A percentile compares a stretch with the other conserved stretches of the same genome.
Evolutionary conservation across 2,329 filamentous ascomycete genomes (phyloP).

Genomic region (Helminthosporium solani): DNA sequence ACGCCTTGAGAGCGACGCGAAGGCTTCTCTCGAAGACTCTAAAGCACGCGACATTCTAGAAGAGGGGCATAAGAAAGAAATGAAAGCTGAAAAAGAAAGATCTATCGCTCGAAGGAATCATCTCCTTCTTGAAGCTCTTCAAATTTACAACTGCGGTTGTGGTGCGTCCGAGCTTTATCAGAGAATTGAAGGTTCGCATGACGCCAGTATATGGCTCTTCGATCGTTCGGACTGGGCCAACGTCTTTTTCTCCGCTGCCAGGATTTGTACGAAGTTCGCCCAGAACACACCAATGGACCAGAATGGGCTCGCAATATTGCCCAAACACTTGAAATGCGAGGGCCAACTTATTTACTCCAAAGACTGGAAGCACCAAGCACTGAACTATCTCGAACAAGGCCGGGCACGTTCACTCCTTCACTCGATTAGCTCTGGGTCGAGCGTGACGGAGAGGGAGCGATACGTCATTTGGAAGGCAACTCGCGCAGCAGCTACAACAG

Average conservation of each 20-base stretch:
- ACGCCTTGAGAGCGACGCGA: background rate
- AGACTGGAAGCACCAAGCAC: conserved; percentile 11
- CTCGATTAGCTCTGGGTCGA: conserved; percentile 6
- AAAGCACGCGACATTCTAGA: conserved; percentile 3
- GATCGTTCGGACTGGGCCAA: conserved; percentile 13
- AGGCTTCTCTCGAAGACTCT: background rate
- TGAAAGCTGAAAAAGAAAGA: background rate
- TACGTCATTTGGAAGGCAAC: background rate
- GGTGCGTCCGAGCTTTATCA: conserved; percentile 10
- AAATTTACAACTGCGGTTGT: conserved; percentile 8
- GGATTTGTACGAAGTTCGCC: conserved; percentile 8
- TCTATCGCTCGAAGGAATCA: background rate
- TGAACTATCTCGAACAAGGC: conserved; percentile 12
- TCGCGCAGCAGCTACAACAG: background rate
- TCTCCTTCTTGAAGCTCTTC: conserved; percentile 4
- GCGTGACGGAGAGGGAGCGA: conserved; percentile 1
- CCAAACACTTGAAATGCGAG: background rate
- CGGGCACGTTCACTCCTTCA: conserved; percentile 8
- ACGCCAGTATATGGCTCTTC: conserved; percentile 1
- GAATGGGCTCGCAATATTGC: background rate
- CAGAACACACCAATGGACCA: background rate
- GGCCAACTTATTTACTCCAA: conserved; percentile 1
- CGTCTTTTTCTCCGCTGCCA: conserved; percentile 13
- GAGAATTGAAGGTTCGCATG: conserved; percentile 2
- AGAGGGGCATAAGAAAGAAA: conserved; percentile 2